Evolutionary conservation across 2,329 filamentous ascomycete genomes (phyloP).

Genomic region (Acrocalymma vagum): DNA sequence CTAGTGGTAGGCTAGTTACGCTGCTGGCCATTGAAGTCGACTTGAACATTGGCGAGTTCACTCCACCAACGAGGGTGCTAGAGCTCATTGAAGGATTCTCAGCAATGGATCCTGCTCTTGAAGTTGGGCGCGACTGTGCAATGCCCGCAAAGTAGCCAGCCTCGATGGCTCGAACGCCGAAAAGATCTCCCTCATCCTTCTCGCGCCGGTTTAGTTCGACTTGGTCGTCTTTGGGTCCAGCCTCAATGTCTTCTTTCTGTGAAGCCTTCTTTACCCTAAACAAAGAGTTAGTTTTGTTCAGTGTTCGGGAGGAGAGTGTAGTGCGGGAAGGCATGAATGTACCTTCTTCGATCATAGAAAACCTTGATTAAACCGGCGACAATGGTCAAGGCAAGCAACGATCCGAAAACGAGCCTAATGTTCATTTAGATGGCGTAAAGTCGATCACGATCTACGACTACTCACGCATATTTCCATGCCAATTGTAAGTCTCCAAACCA

Average conservation of each 20-base stretch:
- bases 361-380: conserved; percentile 45
- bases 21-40: conserved; percentile 41
- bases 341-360: conserved; percentile 46
- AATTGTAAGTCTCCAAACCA: conserved; percentile 46
- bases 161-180: conserved; percentile 51
- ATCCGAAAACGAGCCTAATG: conserved; percentile 43
- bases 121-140: conserved; percentile 48
- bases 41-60: conserved; percentile 40
- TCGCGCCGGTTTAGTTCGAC: conserved; percentile 44
- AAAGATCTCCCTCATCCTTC: conserved; percentile 50
- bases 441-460: neutral
- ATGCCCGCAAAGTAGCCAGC: conserved; percentile 52
- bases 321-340: neutral
- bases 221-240: conserved; percentile 39
- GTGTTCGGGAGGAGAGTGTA: neutral
- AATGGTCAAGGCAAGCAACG: conserved; percentile 40
- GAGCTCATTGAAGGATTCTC: conserved; percentile 41
- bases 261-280: conserved; percentile 39
- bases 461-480: conserved; percentile 49
- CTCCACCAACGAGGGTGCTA: conserved; percentile 43
- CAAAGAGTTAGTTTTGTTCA: conserved; percentile 20
- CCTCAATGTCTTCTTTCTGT: conserved; percentile 35
- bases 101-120: conserved; percentile 40
- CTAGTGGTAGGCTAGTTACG: conserved; percentile 41
- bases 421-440: conserved; percentile 12